Evolutionary conservation across 352 stramenopile species (phyloP).

Genomic region (Phytophthora palmivora): DNA sequence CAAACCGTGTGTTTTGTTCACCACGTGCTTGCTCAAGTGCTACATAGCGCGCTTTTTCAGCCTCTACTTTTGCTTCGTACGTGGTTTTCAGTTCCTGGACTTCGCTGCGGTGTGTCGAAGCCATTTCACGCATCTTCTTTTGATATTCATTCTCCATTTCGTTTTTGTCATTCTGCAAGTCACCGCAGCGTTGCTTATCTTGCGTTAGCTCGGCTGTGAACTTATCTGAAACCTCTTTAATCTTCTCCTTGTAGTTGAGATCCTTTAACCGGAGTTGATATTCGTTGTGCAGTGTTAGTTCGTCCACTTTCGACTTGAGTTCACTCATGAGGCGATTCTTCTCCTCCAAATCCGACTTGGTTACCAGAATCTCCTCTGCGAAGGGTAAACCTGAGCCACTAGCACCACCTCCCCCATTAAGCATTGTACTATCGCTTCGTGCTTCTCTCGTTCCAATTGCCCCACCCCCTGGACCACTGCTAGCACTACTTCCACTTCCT

Average conservation of each 20-base stretch:
- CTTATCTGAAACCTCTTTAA: constrained; percentile 95
- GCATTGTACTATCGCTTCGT: constrained; percentile 40
- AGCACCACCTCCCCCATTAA: constrained; percentile 40
- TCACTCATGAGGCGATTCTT: constrained; percentile 93
- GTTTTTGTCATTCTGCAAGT: constrained; percentile 91
- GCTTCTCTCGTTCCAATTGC: constrained; percentile 33
- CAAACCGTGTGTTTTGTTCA: constrained; percentile 73
- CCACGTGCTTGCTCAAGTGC: constrained; percentile 79
- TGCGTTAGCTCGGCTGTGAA: constrained; percentile 94
- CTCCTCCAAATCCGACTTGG: constrained; percentile 94
- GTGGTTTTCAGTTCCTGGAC: constrained; percentile 91
- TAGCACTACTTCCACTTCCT: constrained; percentile 27
- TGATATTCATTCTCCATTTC: constrained; percentile 93
- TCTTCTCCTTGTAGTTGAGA: constrained; percentile 96
- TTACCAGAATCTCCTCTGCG: constrained; percentile 94
- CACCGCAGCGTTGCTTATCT: constrained; percentile 90
- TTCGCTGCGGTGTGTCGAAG: constrained; percentile 88
- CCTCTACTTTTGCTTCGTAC: constrained; percentile 93
- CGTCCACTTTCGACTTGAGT: constrained; percentile 95
- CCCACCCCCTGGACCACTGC: constrained; percentile 34
- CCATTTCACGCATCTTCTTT: constrained; percentile 92
- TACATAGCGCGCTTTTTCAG: constrained; percentile 90
- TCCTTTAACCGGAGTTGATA: constrained; percentile 96
- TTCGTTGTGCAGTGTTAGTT: constrained; percentile 94
- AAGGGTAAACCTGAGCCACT: constrained; percentile 81